Percentiles rank a stretch among this genome's conserved stretches.
Conservation (phyloP, 179 eudicot species). For the Beta corolliflora region DNA sequence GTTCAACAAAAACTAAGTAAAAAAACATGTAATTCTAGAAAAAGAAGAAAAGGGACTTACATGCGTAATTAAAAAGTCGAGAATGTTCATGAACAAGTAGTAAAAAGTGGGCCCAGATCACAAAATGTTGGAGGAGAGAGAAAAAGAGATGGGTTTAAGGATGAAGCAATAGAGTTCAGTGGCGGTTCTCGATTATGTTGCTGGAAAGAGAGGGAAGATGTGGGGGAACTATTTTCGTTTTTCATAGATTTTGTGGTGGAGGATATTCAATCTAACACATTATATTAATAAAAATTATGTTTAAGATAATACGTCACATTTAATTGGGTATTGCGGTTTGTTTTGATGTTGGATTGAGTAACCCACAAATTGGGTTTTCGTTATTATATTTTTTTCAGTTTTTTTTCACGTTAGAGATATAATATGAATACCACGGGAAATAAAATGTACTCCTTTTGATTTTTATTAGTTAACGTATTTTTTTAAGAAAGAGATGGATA, state of each 20-base stretch:
- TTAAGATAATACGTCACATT: background rate
- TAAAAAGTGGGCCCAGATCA: background rate
- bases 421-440: too few relatives aligned
- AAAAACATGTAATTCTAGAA: background rate
- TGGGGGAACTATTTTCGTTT: background rate
- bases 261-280: background rate
- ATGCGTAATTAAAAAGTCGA: background rate
- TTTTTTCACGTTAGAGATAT: too few relatives aligned
- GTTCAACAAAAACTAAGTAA: background rate
- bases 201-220: background rate
- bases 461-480: too few relatives aligned
- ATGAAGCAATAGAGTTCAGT: background rate
- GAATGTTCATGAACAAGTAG: background rate
- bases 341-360: background rate
- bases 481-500: too few relatives aligned
- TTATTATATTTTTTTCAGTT: too few relatives aligned
- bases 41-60: constrained; percentile 8
- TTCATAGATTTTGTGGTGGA: background rate
- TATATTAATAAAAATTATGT: background rate
- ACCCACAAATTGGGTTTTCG: too few relatives aligned
- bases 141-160: background rate
- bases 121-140: background rate
- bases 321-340: background rate
- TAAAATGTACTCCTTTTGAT: too few relatives aligned
- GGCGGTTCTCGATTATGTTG: background rate